Base-by-base conservation (phyloP, 306 rosid species). In the Vigna radiata region DNA sequence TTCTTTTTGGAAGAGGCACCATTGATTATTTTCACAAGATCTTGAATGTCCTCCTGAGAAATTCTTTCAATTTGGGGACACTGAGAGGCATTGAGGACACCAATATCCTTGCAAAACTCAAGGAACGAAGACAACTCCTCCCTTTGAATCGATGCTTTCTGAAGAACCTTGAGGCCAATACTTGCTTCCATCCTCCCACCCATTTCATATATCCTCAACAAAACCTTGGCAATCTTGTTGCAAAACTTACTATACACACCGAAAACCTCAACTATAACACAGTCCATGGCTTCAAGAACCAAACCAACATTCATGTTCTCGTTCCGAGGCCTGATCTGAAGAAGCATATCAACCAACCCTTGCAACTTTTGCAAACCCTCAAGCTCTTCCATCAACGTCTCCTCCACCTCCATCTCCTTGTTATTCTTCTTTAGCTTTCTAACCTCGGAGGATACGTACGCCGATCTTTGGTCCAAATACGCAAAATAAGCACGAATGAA, bases 251-350 rank as follows among this genome's bases (percentile, higher is more conserved):
- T 82, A 67, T 94, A 88, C 16, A 89, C 78, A 21, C 91, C 90
- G 17, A 83, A 92, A 21, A 88, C 77, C 82, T 94, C 98, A 1
- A 86, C 84, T 6, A 90, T 44, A 3, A 92, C 75, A 61, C 93
- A 89, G 41, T 86, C 93, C 98, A 94, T 94, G 0, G 98, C 98
- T 39, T 94, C 98, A 15, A 88, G 80, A 17, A 94, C 59, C 0
- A 91, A 73, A 5, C 76, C 68, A 19, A 12, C 79, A 23, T 70
- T 70, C 78, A 77, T 75, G 8, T 67, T 41, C 33, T 54, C 48
- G 4, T 71, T 36, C 13, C 16, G 12, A 0, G 98, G 96, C 29
- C 68, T 87, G 23, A 94, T 79, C 50, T 89, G 82, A 8, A 94
- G 52, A 49, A 92, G 86, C 75, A 86, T 67, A 27, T 90, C 93